A percentile compares a stretch with the other conserved stretches of the same genome.
phyloP scores from a whole-genome alignment of 2,329 filamentous ascomycete species.

The Paecilomyces variotii region DNA sequence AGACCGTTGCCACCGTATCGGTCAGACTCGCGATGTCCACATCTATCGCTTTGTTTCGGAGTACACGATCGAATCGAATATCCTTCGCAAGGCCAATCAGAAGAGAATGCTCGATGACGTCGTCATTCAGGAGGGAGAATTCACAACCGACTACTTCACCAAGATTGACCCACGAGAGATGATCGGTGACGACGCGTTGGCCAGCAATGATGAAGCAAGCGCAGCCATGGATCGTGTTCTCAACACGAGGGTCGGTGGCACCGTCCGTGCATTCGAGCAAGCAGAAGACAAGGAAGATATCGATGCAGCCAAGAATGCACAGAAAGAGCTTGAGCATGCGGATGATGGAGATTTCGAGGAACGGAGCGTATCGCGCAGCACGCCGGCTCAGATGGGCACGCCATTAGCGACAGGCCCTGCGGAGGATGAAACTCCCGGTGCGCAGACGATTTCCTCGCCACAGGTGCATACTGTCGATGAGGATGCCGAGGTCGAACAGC shows the following conservation, averaged over 20 bases:
- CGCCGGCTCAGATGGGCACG: conserved; percentile 22
- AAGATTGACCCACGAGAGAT: conserved; percentile 64
- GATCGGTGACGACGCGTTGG: conserved; percentile 51
- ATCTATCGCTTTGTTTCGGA: conserved; percentile 93
- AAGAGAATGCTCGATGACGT: conserved; percentile 98
- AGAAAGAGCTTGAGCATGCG: conserved; percentile 76
- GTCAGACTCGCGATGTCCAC: conserved; percentile 93
- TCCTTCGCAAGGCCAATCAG: conserved; percentile 90
- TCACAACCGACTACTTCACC: conserved; percentile 94
- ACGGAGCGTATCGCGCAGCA: conserved; percentile 35
- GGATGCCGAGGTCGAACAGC: conserved; percentile 31
- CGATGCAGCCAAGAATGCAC: conserved; percentile 74
- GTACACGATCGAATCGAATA: conserved; percentile 96
- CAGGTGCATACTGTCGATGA: conserved; percentile 16
- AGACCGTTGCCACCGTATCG: conserved; percentile 93
- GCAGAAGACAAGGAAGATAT: conserved; percentile 86
- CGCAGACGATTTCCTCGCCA: conserved; percentile 7
- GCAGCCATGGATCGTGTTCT: conserved; percentile 82
- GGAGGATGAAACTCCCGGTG: conserved; percentile 15
- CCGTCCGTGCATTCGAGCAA: conserved; percentile 70
- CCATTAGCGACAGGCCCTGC: conserved; percentile 30
- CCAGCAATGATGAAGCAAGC: conserved; percentile 63
- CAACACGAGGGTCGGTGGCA: conserved; percentile 56
- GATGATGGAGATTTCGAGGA: conserved; percentile 82
- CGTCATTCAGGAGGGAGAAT: conserved; percentile 95